Base-by-base conservation (phyloP, 257 asterid species). In the Solanum chiquidenum region DNA sequence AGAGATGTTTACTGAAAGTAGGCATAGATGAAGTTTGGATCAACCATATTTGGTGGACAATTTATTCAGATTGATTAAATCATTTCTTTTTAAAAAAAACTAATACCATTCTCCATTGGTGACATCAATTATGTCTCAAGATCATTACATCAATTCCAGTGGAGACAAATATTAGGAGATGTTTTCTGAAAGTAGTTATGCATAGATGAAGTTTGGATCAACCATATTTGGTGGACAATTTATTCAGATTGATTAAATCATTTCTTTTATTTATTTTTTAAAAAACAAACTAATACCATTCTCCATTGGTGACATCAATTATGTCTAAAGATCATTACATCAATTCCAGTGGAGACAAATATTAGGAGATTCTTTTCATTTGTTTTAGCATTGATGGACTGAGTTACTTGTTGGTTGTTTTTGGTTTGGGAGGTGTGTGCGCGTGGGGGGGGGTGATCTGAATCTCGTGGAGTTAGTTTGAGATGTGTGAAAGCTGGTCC, bases 401-500 rank as follows among this genome's bases (percentile, higher is more conserved):
- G 66, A 20, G 64, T 3, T 55, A 55, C n/a, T 16, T 52, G 62
- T 0, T 52, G 60, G 3, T 52, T 37, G 31, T 29, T 29, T 29
- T 29, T 29, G 29, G 29, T 29, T 29, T 29, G 29, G 29, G 29
- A 29, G 29, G 29, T 29, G 29, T 29, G 29, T 29, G 29, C 2
- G 29, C 29, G 29, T 29, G 29, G 31, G 31, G 2, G 0, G 9
- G 60, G 20, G 1, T 2, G 60, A 52, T 16, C 5, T 12, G 2
- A 12, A 46, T 46, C 20, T 13, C 20, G 0, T 46, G 55, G 0
- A 46, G 4, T 46, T 46, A 46, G 18, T 12, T 12, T 12, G 55
- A 46, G 55, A 13, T 46, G 20, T 1, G 4, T 6, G 62, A 55
- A 55, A 55, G 9, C 0, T 55, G 66, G 1, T 0, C 0, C 12